Percentiles rank a stretch among this genome's conserved stretches.
Evolutionary conservation across 495 filamentous ascomycete genomes (phyloP).

Genomic region (Peziza echinospora): DNA sequence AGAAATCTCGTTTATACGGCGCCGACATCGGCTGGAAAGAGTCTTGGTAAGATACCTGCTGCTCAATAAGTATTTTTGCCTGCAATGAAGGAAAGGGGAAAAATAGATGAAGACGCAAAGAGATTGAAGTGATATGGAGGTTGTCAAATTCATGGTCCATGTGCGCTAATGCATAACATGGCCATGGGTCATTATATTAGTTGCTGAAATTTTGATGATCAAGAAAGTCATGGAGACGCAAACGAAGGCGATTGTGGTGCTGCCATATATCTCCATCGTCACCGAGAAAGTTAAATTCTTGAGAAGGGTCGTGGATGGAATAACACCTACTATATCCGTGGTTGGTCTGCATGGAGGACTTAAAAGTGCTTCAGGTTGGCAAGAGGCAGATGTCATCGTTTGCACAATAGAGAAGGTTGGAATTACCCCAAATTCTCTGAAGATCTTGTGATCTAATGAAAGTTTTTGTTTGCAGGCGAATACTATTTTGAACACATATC

Average conservation of each 20-base stretch:
- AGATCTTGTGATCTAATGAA: constrained; percentile 2
- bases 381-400: constrained; percentile 56
- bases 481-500: constrained; percentile 50
- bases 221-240: constrained; percentile 44
- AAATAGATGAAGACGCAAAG: not conserved
- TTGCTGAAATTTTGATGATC: constrained; percentile 39
- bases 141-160: too few relatives aligned
- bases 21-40: constrained; percentile 70
- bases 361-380: constrained; percentile 41
- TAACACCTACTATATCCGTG: constrained; percentile 38
- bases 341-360: constrained; percentile 58
- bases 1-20: constrained; percentile 62
- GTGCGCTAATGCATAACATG: too few relatives aligned
- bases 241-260: constrained; percentile 52
- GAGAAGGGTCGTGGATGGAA: constrained; percentile 41
- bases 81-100: too few relatives aligned
- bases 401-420: constrained; percentile 68
- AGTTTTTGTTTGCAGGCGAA: constrained; percentile 37
- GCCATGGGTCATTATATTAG: too few relatives aligned
- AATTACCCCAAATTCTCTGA: not conserved
- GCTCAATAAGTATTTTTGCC: too few relatives aligned
- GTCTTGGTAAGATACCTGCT: constrained; percentile 22
- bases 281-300: constrained; percentile 69
- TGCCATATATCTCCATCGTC: constrained; percentile 65
- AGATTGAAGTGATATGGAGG: too few relatives aligned